A percentile compares a stretch with the other conserved stretches of the same genome.
phyloP scores from a whole-genome alignment of 768 basidiomycete genomes.

The Ramaria sp. region DNA sequence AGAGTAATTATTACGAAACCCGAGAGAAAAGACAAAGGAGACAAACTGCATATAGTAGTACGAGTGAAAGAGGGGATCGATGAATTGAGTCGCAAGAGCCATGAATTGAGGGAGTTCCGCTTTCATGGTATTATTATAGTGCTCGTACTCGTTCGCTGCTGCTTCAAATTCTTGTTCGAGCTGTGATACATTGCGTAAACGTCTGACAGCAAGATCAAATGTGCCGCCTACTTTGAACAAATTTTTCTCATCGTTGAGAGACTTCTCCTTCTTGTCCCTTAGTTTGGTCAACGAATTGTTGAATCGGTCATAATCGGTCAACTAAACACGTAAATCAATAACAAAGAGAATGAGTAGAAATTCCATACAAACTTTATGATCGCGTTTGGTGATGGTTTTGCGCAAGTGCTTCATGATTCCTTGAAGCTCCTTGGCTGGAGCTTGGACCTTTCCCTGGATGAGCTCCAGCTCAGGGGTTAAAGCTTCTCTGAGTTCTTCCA shows the following conservation, averaged over 20 bases:
- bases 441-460: slow-evolving; percentile 76
- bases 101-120: slow-evolving; percentile 91
- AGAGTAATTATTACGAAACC: not conserved
- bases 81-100: slow-evolving; percentile 75
- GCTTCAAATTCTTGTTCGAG: slow-evolving; percentile 94
- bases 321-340: slow-evolving; percentile 25
- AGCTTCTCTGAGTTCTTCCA: slow-evolving; percentile 74
- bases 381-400: slow-evolving; percentile 92
- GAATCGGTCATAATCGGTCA: slow-evolving; percentile 90
- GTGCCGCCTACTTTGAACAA: slow-evolving; percentile 67
- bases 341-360: not conserved
- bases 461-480: slow-evolving; percentile 88
- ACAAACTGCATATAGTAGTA: slow-evolving; percentile 99
- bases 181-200: slow-evolving; percentile 25
- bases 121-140: slow-evolving; percentile 84
- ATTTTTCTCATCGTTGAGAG: slow-evolving; percentile 91
- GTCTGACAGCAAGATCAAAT: slow-evolving; percentile 15
- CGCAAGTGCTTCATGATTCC: slow-evolving; percentile 77
- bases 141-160: slow-evolving; percentile 88
- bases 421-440: slow-evolving; percentile 84
- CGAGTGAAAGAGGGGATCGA: slow-evolving; percentile 95
- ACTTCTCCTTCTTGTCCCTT: slow-evolving; percentile 97
- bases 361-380: slow-evolving; percentile 69
- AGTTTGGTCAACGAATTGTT: slow-evolving; percentile 94
- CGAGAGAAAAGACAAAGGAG: not conserved